Base-by-base conservation (phyloP, 2,329 filamentous ascomycete species). In the Didymella lethalis region DNA sequence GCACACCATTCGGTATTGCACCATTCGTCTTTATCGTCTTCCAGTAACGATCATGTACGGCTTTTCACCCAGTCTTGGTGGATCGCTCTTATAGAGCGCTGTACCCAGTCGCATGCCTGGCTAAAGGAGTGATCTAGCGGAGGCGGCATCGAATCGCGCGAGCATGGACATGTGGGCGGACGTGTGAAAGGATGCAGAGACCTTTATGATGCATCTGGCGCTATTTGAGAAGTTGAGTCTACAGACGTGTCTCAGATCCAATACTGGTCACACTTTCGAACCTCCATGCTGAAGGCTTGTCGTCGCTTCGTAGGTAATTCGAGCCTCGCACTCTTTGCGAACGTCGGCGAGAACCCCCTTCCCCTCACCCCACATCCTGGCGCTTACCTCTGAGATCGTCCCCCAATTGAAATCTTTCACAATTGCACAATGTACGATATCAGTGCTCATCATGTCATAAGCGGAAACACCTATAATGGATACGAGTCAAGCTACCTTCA, bases 311-410 rank as follows among this genome's bases (percentile, higher is more conserved):
- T 18, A 16, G 20, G n/a, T 26, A 34, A 7, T 29, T n/a, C 25
- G 50, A 48, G 55, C 38, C 41, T 44, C n/a, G 12, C 41, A 26
- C 12, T n/a, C 11, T 26, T 26, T 50, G 23, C 32, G n/a, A 38
- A 59, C 49, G 43, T 25, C 67, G 68, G 67, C 59, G 23, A 23
- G 23, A 23, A 23, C 23, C 23, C 23, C 23, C 23, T 23, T 23
- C 23, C 23, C 23, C 23, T 23, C 23, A 23, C 23, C 23, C 23
- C 23, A 23, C 23, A 23, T 23, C 23, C 23, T 23, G 23, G 70
- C 59, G 20, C 72, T 73, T 70, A 74, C 64, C 44, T 26, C 63
- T 67, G 64, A 70, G 63, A 68, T 71, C 65, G 61, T 34, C 16
- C 63, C 63, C 31, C 54, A 11, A 26, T 43, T 64, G 68, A n/a